Base-by-base conservation (phyloP, 257 asterid genomes). In the Solanum corneliomulleri region DNA sequence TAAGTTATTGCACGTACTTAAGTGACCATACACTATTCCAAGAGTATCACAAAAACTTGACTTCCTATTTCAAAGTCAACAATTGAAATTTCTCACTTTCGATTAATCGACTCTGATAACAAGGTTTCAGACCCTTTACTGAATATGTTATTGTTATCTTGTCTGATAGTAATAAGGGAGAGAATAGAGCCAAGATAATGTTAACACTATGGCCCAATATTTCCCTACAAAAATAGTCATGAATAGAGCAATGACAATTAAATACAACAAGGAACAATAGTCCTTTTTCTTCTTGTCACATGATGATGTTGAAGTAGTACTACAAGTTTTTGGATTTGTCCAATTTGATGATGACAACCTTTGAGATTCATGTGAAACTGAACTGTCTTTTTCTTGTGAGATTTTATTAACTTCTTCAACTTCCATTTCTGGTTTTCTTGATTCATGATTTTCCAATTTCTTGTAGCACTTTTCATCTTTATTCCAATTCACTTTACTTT, bases 151-250 rank as follows among this genome's bases (percentile, higher is more conserved):
- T 23, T 23, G 70, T 10, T 4, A 6, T 62, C 14, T 3, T 9
- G 13, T 60, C 14, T 3, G 14, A 62, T 62, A 62, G n/a, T 62
- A 62, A 25, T 25, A 0, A 27, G 92, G 89, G 11, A 87, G 25
- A 33, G 58, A 56, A 35, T 89, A 90, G 9, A 91, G 83, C 87
- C 89, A 88, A 49, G 87, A 58, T 20, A 91, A 45, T 33, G 90
- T 87, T 45, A 89, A 77, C 49, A 88, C 7, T 37, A 90, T 62
- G 3, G 94, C 92, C 60, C 86, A 87, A 70, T 12, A 35, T 88
- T 78, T 89, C 4, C 93, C 93, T 71, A 89, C 89, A 52, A 88
- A 47, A 35, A 90, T n/a, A 35, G 85, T 86, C 25, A 80, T 68
- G 62, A 88, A 83, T n/a, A 88, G 69, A 83, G 74, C 62, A 89